Evolutionary conservation across 2,329 filamentous ascomycete species (phyloP), one percentile per base, ranked within the genome.

Genomic region (Penicillium sp.): DNA sequence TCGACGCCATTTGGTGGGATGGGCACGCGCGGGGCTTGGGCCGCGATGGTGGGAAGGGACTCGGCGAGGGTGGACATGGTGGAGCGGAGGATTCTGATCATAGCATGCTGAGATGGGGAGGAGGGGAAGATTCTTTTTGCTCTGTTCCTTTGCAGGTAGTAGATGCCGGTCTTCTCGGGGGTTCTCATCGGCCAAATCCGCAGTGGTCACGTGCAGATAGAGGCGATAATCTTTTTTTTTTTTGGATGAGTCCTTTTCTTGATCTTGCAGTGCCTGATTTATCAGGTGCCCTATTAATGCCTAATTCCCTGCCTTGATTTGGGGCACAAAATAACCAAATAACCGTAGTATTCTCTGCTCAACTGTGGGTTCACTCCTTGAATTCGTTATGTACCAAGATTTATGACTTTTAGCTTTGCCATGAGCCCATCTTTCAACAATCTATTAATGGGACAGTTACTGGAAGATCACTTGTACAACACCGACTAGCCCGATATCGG

Each of bases 1-100:
- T 97, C 92, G 71, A 96, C 92, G 54, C 94, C 94, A 76, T 90
- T 90, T 62, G 83, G 85, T 65, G 94, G 94, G 66, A 97, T 96
- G 54, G 92, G 89, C 39, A 96, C 90, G 73, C 83, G 87, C 73
- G 89, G 88, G 61, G 81, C 69, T 68, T 80, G 77, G 47, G 63
- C 61, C 55, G 50, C 45, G 25, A 41, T 42, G 17, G 56, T 54
- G 14, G 55, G 15, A 22, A 49, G 25, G 57, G 83, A 75, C 51
- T 66, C 57, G 59, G 67, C 62, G 37, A 71, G 57, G 53, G 71
- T 67, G 70, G 83, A 81, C 86, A 90, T 90, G 73, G 78, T 81
- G 75, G 80, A 76, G 75, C 79, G 79, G 53, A 83, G 57, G 37
- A 69, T 62, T 63, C 71, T 75, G 45, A 78, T 71, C 78, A 80